Conservation (phyloP, 495 filamentous ascomycete species). For the Melanomma pulvis-pyrius region DNA sequence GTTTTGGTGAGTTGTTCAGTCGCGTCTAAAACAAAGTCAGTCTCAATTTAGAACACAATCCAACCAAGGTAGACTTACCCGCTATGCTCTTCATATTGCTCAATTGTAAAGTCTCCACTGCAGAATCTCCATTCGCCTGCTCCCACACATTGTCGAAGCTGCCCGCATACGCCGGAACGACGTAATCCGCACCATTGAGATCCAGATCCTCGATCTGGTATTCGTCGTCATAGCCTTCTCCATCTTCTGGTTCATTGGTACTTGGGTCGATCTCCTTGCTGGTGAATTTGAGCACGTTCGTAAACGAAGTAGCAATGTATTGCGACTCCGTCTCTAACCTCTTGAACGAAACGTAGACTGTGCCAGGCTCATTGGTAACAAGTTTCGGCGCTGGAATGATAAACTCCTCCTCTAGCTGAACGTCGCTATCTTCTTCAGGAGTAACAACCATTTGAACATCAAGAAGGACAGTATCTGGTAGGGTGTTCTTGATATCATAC, state of each 20-base stretch:
- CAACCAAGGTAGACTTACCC: constrained; percentile 60
- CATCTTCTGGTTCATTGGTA: constrained; percentile 89
- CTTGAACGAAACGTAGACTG: constrained; percentile 93
- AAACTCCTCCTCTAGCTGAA: constrained; percentile 78
- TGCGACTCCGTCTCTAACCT: constrained; percentile 70
- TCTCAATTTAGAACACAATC: neutral
- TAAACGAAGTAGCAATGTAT: constrained; percentile 78
- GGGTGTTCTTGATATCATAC: constrained; percentile 97
- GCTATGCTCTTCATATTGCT: constrained; percentile 88
- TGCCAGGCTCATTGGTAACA: constrained; percentile 78
- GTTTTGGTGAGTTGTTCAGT: constrained; percentile 86
- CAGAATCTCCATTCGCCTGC: constrained; percentile 87
- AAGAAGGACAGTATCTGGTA: constrained; percentile 84
- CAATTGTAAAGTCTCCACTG: constrained; percentile 88
- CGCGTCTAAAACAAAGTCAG: constrained; percentile 69
- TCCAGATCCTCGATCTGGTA: constrained; percentile 97
- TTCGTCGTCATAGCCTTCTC: constrained; percentile 89
- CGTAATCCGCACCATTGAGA: constrained; percentile 86
- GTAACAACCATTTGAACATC: constrained; percentile 89
- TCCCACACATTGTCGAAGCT: constrained; percentile 98
- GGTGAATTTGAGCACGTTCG: constrained; percentile 93
- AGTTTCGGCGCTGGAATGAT: constrained; percentile 87
- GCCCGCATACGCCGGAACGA: constrained; percentile 88
- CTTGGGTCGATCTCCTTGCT: constrained; percentile 96
- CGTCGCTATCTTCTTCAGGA: constrained; percentile 72